A percentile compares a stretch with the other conserved stretches of the same genome.
phyloP scores from a whole-genome alignment of 331 rosid species.

The Quercus tomentella region DNA sequence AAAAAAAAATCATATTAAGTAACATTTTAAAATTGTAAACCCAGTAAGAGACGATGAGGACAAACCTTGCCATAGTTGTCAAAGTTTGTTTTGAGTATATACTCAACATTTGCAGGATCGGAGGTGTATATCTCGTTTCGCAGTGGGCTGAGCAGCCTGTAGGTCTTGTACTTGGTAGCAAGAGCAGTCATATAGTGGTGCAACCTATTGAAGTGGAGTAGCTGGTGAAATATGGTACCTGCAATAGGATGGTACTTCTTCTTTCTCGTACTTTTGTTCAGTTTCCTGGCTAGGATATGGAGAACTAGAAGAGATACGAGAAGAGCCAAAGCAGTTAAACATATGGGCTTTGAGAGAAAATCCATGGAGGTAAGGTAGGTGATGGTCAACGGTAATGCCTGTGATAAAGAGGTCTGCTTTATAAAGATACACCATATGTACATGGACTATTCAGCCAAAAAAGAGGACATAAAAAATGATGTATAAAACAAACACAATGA shows the following conservation, averaged over 20 bases:
- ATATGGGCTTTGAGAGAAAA: constrained; percentile 32
- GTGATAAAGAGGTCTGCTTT: too few species aligned
- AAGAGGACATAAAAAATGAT: too few species aligned
- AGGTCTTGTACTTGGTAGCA: constrained; percentile 61
- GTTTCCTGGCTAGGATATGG: constrained; percentile 12
- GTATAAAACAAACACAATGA: too few species aligned
- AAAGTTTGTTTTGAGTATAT: constrained; percentile 82
- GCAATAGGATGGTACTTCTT: constrained; percentile 68
- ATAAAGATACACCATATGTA: too few species aligned
- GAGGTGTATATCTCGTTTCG: constrained; percentile 69
- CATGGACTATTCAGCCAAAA: too few species aligned
- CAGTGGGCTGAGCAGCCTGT: constrained; percentile 52
- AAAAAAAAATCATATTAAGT: too few species aligned
- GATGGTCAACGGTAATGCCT: too few species aligned
- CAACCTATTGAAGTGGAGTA: constrained; percentile 61
- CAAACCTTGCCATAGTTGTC: constrained; percentile 83
- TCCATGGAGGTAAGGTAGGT: constrained; percentile 28
- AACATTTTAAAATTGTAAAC: not conserved
- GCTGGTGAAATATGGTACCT: constrained; percentile 64
- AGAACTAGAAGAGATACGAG: constrained; percentile 20
- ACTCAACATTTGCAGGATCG: constrained; percentile 73
- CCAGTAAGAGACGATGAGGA: not conserved
- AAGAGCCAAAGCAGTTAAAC: constrained; percentile 25
- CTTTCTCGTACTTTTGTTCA: constrained; percentile 9
- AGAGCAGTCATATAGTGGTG: constrained; percentile 85